Evolutionary conservation across 768 basidiomycete genomes (phyloP), one percentile per base, ranked within the genome.

Genomic region (Rhodotorula paludigena): DNA sequence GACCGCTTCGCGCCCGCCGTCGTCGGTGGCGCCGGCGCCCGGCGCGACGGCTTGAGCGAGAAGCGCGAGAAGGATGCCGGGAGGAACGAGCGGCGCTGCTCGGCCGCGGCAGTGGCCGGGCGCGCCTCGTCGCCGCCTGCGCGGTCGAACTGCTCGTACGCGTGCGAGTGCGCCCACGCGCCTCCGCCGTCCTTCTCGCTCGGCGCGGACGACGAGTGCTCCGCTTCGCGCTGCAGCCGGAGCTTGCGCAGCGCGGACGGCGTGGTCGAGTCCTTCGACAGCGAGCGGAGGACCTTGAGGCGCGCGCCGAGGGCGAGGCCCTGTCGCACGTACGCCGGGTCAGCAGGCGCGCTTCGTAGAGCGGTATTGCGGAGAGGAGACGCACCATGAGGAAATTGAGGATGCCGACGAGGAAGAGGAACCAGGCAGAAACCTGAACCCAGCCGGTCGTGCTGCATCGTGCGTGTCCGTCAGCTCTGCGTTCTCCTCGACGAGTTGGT

Each of bases 331-430:
- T 11, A 25, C 36, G 28, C 14, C 1, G 2, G 11, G 51, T 28
- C 32, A 23, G 14, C 15, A 38, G 36, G 44, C 10, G 20, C 14
- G 32, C n/a, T n/a, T n/a, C n/a, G n/a, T n/a, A 32, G 49, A 11
- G 8, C 16, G 10, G 28, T 41, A 28, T 3, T 25, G 49, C 3
- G 38, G 28, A 21, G 23, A 4, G 25, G 18, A 3, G 25, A 42
- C 65, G 39, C n/a, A 67, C 70, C 21, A 55, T 57, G 39, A 71
- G 66, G 6, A 71, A 30, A 49, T 71, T 67, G 36, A 71, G 48
- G 21, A 71, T 42, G 4, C 65, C 70, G 44, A 71, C 51, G 38
- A 67, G 15, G 66, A 71, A 71, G 20, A 71, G 41, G 11, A 67
- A 23, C 70, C 70, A 71, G 14, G 36, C 59, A 2, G 54, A 45